These are phyloP conservation scores for Hypoxylon sp. DNA, from an alignment of 2,329 filamentous ascomycete species.

Conservation along the genomic window DNA sequence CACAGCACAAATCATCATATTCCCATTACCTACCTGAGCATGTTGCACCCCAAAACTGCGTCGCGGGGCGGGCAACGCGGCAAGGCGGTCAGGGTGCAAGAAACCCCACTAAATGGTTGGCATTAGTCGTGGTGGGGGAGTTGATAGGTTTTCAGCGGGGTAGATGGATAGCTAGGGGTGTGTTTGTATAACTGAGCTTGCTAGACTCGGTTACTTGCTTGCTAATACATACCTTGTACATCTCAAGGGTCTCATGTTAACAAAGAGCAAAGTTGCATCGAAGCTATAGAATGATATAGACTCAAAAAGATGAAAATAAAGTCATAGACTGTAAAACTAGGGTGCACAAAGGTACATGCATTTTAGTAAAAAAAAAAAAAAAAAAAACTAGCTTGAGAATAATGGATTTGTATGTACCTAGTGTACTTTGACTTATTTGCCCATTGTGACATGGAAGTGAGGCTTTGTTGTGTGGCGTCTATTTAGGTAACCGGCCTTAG, in stretches of 20 bases:
- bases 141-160: constrained; percentile 24
- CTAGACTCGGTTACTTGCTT: constrained; percentile 14
- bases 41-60: constrained; percentile 7
- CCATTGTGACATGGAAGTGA: not conserved
- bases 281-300: constrained; percentile 3
- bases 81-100: constrained; percentile 25
- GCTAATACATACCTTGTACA: not conserved
- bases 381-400: too few species aligned
- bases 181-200: constrained; percentile 16
- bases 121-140: constrained; percentile 39
- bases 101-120: constrained; percentile 41
- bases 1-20: constrained; percentile 19
- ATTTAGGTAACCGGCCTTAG: not conserved
- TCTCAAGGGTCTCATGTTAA: not conserved
- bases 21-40: constrained; percentile 20
- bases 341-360: not conserved
- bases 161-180: constrained; percentile 13
- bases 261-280: not conserved
- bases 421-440: not conserved
- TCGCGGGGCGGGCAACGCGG: constrained; percentile 34
- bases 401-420: too few species aligned
- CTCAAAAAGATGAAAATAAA: constrained; percentile 7
- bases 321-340: constrained; percentile 1
- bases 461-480: constrained; percentile 20
- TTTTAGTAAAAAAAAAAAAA: too few species aligned